Evolutionary conservation across 1,284 basidiomycete genomes (phyloP), one percentile per base, ranked within the genome.

Genomic region (Irpex sp.): DNA sequence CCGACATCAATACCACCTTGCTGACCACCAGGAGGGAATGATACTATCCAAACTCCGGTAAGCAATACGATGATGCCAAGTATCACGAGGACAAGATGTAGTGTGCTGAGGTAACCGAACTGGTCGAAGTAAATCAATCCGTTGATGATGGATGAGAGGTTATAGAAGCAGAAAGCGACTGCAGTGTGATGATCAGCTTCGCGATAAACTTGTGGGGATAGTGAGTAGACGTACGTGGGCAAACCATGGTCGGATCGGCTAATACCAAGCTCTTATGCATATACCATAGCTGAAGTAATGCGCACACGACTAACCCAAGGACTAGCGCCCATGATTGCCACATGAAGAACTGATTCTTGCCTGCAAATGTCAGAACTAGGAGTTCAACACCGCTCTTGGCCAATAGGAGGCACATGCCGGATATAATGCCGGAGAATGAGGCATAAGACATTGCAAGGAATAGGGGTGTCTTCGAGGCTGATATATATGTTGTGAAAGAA

Each of bases 81-180:
- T 0, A 84, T 81, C 58, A 98, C 93, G 31, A 97, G 82, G 4
- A 79, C 73, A 34, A 97, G 82, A 72, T 96, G 87, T 40, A 86
- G 74, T 1, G 84, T 79, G 0, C 87, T 79, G 51, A 98, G 86
- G 19, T 89, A 80, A 13, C 87, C 84, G 70, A 96, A 85, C 73
- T 98, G 94, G 75, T 97, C 83, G 75, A 94, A 98, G 75, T 97
- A 98, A 58, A 97, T 86, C 47, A 97, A 84, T 1, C 92, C 91
- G 67, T 91, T 90, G 55, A 95, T 82, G 72, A 97, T 96, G 11
- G 93, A 95, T 4, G 94, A 94, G 6, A 96, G 77, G 72, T 97
- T 98, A 79, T 97, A 98, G 75, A 96, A 95, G 76, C 95, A 97
- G 76, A 98, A 98, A 1, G 96, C 95, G 69, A 96, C 89, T 91